These are phyloP conservation scores for Cercospora zeae-maydis DNA, from an alignment of 2,329 filamentous ascomycete species.

Conservation along the genomic window DNA sequence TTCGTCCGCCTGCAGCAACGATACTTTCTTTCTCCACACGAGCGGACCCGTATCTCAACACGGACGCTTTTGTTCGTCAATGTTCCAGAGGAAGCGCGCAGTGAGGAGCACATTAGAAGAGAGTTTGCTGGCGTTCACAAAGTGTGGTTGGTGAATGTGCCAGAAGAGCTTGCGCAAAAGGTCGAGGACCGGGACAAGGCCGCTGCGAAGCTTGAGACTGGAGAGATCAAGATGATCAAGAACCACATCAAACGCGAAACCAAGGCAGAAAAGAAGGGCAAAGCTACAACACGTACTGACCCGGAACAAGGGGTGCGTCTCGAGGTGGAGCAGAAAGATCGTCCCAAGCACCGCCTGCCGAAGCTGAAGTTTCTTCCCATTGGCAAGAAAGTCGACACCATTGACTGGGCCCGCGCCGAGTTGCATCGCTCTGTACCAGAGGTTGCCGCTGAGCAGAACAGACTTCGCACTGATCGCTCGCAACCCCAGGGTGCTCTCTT, in stretches of 20 bases:
- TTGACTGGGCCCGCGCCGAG: slow-evolving; percentile 77
- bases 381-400: slow-evolving; percentile 83
- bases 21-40: slow-evolving; percentile 44
- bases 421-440: slow-evolving; percentile 70
- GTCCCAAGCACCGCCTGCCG: slow-evolving; percentile 66
- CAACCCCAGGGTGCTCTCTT: slow-evolving; percentile 73
- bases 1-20: slow-evolving; percentile 46
- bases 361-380: slow-evolving; percentile 47
- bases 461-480: slow-evolving; percentile 62
- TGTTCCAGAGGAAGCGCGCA: slow-evolving; percentile 41
- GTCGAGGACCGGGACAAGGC: slow-evolving; percentile 45
- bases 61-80: slow-evolving; percentile 47
- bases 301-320: slow-evolving; percentile 38
- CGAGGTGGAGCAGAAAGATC: slow-evolving; percentile 55
- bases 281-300: neutral
- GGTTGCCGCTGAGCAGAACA: slow-evolving; percentile 63
- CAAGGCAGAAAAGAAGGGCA: slow-evolving; percentile 28
- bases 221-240: slow-evolving; percentile 42
- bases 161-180: slow-evolving; percentile 42
- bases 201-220: slow-evolving; percentile 44
- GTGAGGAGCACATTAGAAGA: slow-evolving; percentile 39
- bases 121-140: slow-evolving; percentile 40
- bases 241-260: slow-evolving; percentile 32
- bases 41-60: slow-evolving; percentile 44
- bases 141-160: slow-evolving; percentile 47